Conservation (phyloP, 306 rosid genomes). For the Bauhinia variegata region DNA sequence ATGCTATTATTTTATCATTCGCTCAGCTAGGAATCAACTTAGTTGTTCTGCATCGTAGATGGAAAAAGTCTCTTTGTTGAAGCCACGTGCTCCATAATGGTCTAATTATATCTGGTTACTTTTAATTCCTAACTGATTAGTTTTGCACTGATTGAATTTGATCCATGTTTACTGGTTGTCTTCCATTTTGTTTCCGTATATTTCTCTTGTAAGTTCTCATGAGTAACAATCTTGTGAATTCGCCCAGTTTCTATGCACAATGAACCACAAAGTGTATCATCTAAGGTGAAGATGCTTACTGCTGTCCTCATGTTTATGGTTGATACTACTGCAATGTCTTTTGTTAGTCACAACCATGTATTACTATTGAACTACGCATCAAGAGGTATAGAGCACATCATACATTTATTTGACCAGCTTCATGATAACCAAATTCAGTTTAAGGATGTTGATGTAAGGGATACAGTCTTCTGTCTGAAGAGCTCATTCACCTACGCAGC, state of each 20-base stretch:
- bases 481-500: conserved; percentile 79
- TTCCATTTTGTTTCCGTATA: conserved; percentile 11
- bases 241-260: conserved; percentile 46
- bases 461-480: conserved; percentile 58
- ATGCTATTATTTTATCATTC: conserved; percentile 2
- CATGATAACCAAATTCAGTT: conserved; percentile 41
- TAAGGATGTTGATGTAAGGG: conserved; percentile 61
- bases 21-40: conserved; percentile 7
- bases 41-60: not conserved
- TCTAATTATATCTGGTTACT: conserved; percentile 7
- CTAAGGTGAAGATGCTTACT: conserved; percentile 73
- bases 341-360: conserved; percentile 55
- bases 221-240: conserved; percentile 32
- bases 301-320: conserved; percentile 75
- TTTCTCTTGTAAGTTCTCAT: conserved; percentile 22
- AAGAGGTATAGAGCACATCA: conserved; percentile 45
- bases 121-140: not conserved
- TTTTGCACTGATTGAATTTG: not conserved
- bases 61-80: not conserved
- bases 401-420: conserved; percentile 45
- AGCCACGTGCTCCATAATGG: not conserved
- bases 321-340: conserved; percentile 58
- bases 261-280: conserved; percentile 46
- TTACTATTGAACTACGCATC: conserved; percentile 65
- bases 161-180: conserved; percentile 6